Conservation (phyloP, 345 rosid species). For the Raphanus raphanistrum region DNA sequence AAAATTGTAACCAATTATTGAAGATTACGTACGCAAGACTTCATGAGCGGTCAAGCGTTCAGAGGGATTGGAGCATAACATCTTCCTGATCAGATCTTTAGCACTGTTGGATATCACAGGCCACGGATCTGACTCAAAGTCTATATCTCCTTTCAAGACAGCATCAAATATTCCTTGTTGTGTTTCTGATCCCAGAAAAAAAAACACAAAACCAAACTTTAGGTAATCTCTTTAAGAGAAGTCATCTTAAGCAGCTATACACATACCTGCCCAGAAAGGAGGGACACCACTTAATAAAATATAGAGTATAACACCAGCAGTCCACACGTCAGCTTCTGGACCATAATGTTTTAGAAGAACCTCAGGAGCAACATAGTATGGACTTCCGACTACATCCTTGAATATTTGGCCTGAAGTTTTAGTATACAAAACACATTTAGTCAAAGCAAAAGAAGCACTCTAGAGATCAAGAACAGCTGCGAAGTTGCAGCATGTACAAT, state of each 20-base stretch:
- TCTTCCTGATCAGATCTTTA: conserved; percentile 78
- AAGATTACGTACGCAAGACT: conserved; percentile 73
- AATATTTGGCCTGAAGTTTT: conserved; percentile 64
- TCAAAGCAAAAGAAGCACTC: not conserved
- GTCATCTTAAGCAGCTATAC: not conserved
- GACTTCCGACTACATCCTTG: conserved; percentile 97
- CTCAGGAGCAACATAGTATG: conserved; percentile 98
- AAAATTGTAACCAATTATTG: not conserved
- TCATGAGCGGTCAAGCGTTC: conserved; percentile 92
- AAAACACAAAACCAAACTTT: conserved; percentile 24
- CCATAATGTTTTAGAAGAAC: conserved; percentile 91
- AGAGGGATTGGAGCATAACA: conserved; percentile 80
- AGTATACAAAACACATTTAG: conserved; percentile 12
- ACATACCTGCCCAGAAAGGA: conserved; percentile 96
- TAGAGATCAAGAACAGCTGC: not conserved
- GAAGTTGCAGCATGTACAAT: not conserved
- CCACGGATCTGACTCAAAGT: conserved; percentile 96
- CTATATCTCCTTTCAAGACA: conserved; percentile 88
- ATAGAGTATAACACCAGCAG: conserved; percentile 94
- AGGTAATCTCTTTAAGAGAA: conserved; percentile 15
- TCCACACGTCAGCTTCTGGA: conserved; percentile 99
- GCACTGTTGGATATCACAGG: conserved; percentile 88
- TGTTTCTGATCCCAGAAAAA: conserved; percentile 55
- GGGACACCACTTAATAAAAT: conserved; percentile 97
- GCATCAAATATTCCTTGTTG: conserved; percentile 99